Conservation (phyloP, 1,284 basidiomycete genomes). For the Neotropicomus parvogracilis region DNA sequence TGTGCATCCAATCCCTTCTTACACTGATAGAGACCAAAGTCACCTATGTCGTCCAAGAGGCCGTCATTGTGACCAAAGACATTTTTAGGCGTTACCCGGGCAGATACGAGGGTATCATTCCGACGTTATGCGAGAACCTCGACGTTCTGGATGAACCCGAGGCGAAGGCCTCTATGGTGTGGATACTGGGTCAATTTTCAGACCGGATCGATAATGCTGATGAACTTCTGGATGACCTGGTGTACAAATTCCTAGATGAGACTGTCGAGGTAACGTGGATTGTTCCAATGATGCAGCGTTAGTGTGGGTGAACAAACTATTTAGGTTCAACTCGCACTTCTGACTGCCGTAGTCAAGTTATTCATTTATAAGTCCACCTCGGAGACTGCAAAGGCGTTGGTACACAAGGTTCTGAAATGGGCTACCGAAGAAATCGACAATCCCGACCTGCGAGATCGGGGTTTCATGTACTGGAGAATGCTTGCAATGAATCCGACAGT, state of each 20-base stretch:
- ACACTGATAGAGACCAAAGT: constrained; percentile 91
- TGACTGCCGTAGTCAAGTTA: constrained; percentile 95
- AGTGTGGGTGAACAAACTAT: not conserved
- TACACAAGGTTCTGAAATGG: constrained; percentile 95
- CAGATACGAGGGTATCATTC: constrained; percentile 93
- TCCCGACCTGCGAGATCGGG: constrained; percentile 93
- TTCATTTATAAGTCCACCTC: constrained; percentile 90
- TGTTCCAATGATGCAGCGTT: not conserved
- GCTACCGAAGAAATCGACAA: constrained; percentile 97
- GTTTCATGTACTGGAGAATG: constrained; percentile 99
- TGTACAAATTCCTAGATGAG: constrained; percentile 92
- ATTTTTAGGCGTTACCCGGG: constrained; percentile 98
- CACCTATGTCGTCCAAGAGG: constrained; percentile 96
- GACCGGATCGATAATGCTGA: constrained; percentile 95
- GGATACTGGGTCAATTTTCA: constrained; percentile 98
- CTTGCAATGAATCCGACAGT: constrained; percentile 90
- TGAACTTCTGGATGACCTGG: constrained; percentile 89
- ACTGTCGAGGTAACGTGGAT: constrained; percentile 68
- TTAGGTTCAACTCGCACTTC: constrained; percentile 91
- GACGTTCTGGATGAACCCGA: constrained; percentile 94
- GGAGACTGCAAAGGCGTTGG: constrained; percentile 83
- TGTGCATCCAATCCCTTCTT: constrained; percentile 86
- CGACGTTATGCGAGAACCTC: constrained; percentile 87
- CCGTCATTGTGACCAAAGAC: constrained; percentile 96
- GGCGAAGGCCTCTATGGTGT: constrained; percentile 94